Evolutionary conservation across 208 protist species (phyloP), one percentile per base, ranked within the genome.

Genomic region (Lotmaria passim): DNA sequence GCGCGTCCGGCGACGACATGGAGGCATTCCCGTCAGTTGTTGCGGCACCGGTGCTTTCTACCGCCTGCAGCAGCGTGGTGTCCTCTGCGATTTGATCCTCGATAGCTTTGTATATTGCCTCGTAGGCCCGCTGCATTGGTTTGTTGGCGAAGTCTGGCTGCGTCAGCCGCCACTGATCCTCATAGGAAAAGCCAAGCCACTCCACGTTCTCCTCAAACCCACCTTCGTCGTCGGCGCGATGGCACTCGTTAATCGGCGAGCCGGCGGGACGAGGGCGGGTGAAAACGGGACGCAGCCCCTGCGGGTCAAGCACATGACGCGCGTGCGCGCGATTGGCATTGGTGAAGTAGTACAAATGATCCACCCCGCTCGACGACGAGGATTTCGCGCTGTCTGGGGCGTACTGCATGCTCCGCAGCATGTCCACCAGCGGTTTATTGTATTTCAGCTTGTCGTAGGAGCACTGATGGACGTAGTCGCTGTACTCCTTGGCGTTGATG

Each of bases 151-250:
- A 50, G n/a, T 84, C 43, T 17, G 81, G 81, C 53, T 62, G 57
- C 48, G 89, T 91, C 30, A 85, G 75, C 3, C 78, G 78, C 86
- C 89, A 94, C 80, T 92, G 86, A 57, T 92, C 82, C 63, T 91
- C 84, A 69, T 90, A 94, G 17, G 76, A 78, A 59, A 89, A 92
- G 7, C 86, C 89, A 24, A 76, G 43, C 73, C 81, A 87, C 68
- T 81, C 48, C 31, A 76, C 58, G 4, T 72, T 65, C 15, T 85
- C 75, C 19, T 80, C 83, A n/a, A 71, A 69, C 1, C 66, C 78
- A 1, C 50, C 50, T 30, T 53, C 57, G 26, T 85, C 78, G 47
- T 79, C 69, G 14, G 14, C 31, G 56, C 61, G 44, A 55, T 83
- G 69, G 59, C 59, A 26, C 33, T 83, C 77, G 55, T 73, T 84